Evolutionary conservation across 306 rosid species (phyloP), one percentile per base, ranked within the genome.

Genomic region (Chamaecrista fasciculata): DNA sequence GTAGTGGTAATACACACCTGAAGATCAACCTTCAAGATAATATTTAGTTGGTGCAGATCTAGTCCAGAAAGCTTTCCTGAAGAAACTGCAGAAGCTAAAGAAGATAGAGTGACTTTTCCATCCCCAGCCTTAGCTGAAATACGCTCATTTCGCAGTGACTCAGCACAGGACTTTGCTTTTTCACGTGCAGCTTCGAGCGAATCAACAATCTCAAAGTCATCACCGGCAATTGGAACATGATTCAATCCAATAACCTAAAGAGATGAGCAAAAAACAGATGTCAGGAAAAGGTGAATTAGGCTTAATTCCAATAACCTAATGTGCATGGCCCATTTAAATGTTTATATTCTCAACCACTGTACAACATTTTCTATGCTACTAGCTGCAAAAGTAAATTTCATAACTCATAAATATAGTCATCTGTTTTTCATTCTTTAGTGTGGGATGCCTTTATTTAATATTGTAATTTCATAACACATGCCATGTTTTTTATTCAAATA

Each of bases 71-170:
- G 87, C 84, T 81, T 87, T 68, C 92, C 89, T 18, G 92, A 66
- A 23, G 95, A 86, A 72, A 92, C 89, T 47, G 98, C 98, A 34
- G 98, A 89, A 78, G 96, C 98, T 71, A 89, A 87, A 59, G 96
- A 89, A 73, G 98, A 92, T 74, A 92, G 98, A 31, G 98, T 92
- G 64, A 92, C 59, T 78, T 86, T 89, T 77, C 98, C 98, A 81
- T 92, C 96, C 19, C 98, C 98, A 66, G 95, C 92, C 92, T 92
- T 92, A 11, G 94, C 91, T 28, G 91, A 87, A 82, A 92, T 89
- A 39, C 91, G 96, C 71, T 86, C 89, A 68, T 77, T 68, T 72
- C 98, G 23, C 82, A 92, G 77, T 67, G 89, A 75, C 78, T 66
- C 91, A 0, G 87, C 90, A 53, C 96, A 81, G 19, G 79, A 68